phyloP scores from a whole-genome alignment of 495 filamentous ascomycete species.

The Terfezia boudieri region DNA sequence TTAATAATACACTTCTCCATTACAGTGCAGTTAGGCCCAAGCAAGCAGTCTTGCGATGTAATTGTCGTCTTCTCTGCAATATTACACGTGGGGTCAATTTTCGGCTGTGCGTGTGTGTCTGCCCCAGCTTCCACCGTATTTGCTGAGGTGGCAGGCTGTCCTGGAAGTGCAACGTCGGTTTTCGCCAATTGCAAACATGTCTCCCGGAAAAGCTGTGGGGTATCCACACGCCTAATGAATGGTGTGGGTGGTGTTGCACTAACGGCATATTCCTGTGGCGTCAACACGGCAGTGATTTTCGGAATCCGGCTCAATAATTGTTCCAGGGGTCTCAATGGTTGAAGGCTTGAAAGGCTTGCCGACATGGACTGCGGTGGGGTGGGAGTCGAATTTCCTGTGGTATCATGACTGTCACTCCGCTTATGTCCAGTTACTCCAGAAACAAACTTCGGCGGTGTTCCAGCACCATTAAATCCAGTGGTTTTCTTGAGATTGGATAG shows the following conservation, averaged over 20 bases:
- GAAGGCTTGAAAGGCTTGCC: neutral
- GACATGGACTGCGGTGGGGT: neutral
- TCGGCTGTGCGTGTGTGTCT: conserved; percentile 39
- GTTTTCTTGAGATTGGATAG: conserved; percentile 18
- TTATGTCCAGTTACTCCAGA: conserved; percentile 1
- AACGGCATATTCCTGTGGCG: neutral
- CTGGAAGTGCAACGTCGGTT: conserved; percentile 27
- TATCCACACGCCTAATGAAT: conserved; percentile 72
- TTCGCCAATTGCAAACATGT: conserved; percentile 74
- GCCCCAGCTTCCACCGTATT: conserved; percentile 5
- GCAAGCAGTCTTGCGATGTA: conserved; percentile 48
- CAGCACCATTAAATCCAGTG: conserved; percentile 20
- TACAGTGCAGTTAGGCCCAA: conserved; percentile 68
- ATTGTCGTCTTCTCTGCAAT: conserved; percentile 58
- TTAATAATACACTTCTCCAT: conserved; percentile 70
- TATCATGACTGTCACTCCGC: neutral
- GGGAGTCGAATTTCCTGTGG: neutral
- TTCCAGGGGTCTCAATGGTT: conserved; percentile 40
- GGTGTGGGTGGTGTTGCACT: conserved; percentile 22
- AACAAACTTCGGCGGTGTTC: conserved; percentile 11
- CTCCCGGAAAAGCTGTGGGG: conserved; percentile 51
- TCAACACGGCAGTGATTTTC: conserved; percentile 11
- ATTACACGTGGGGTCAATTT: conserved; percentile 57
- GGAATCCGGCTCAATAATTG: conserved; percentile 51
- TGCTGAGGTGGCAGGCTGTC: conserved; percentile 38